A percentile compares a stretch with the other conserved stretches of the same genome.
Evolutionary conservation across 139 green algal genomes (phyloP).

Genomic region (Microglena sp.): DNA sequence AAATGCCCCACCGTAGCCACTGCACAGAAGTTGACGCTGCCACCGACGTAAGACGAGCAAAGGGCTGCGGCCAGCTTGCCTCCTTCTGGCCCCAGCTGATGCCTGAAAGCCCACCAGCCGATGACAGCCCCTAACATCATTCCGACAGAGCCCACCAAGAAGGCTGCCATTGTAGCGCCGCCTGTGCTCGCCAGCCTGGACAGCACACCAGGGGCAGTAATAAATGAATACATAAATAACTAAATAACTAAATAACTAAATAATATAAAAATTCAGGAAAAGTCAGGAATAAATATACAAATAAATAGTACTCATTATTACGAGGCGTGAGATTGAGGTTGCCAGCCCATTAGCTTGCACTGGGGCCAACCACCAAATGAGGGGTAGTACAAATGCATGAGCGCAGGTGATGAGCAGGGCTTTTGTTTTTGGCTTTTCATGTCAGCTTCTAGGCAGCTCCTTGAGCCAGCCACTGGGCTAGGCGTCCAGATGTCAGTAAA

Average conservation of each 20-base stretch:
- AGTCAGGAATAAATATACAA: too few species aligned
- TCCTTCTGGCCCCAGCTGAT: neutral
- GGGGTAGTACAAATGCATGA: too few species aligned
- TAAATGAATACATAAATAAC: neutral
- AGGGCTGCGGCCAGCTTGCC: slow-evolving; percentile 44
- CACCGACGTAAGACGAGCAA: slow-evolving; percentile 71
- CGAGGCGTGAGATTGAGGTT: too few species aligned
- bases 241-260: neutral
- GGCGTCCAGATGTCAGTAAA: too few species aligned
- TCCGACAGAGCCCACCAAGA: slow-evolving; percentile 40
- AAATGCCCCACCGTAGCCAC: slow-evolving; percentile 24
- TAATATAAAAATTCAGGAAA: too few species aligned
- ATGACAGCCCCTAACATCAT: slow-evolving; percentile 48
- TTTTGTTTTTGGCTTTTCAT: too few species aligned
- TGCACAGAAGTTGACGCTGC: slow-evolving; percentile 71
- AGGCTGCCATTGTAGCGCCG: slow-evolving; percentile 34
- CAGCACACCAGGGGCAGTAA: neutral
- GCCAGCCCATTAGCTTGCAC: too few species aligned
- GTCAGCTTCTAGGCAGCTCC: too few species aligned
- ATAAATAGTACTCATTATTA: too few species aligned
- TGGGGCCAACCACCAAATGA: too few species aligned
- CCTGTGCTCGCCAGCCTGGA: slow-evolving; percentile 29
- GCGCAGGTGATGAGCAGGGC: too few species aligned
- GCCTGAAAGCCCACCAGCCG: slow-evolving; percentile 19
- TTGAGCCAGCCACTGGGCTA: too few species aligned